Evolutionary conservation across 1,284 basidiomycete genomes (phyloP), one percentile per base, ranked within the genome.

Genomic region (Ustilago bromivora): DNA sequence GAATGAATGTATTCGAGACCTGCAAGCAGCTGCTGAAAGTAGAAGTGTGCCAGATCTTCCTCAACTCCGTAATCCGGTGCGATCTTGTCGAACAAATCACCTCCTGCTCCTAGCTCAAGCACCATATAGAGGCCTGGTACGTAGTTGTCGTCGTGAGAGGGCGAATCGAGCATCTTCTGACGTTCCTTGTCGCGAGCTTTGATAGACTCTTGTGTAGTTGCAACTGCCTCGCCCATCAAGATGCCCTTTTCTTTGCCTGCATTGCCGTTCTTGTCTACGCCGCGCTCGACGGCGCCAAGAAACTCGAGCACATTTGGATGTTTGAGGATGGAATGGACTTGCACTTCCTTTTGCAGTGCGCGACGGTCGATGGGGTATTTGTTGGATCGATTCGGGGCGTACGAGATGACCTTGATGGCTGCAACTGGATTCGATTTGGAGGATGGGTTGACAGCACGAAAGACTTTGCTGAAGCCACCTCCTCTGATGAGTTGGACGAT

Each of bases 11-110:
- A 92, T 65, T 86, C 82, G 19, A 90, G 90, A 1, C 95, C 96
- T 0, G 91, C 88, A 5, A 94, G 87, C n/a, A 99, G 88, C 85
- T 99, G 96, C 28, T 89, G 90, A 85, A 98, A 98, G 88, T 96
- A 99, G 61, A 92, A 90, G 80, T 98, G 95, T 0, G 96, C 94
- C 0, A 96, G 88, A 47, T 97, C 93, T 71, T 95, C 93, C 36
- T 91, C 90, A 0, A 97, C 89, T 5, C 96, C 96, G 9, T 94
- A 89, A 81, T 98, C 94, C 4, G 95, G 95, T 3, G 85, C 84
- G 71, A 99, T 98, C 89, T 98, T 98, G 87, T 99, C 97, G 85
- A 99, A 99, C 47, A 99, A 87, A 86, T 99, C 96, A 0, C 97
- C 96, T 52, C 95, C 96, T 0, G 92, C 92, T 0, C 96, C 96